Percentiles rank a stretch among this genome's conserved stretches.
Conservation (phyloP, 2,329 filamentous ascomycete genomes). For the Penicillium occitanis region DNA sequence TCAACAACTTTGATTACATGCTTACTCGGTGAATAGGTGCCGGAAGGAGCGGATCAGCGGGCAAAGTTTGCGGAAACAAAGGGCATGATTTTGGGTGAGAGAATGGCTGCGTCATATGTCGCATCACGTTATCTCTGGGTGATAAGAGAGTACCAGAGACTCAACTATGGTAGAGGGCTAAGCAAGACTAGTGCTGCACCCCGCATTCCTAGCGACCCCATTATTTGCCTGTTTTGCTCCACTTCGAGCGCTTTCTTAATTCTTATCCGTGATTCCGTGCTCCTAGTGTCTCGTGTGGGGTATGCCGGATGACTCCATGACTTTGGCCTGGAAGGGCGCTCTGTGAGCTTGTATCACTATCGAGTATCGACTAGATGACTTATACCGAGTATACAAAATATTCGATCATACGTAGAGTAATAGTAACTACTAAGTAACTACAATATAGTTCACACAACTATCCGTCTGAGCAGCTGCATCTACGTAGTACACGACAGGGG, state of each 20-base stretch:
- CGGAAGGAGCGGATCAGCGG: constrained; percentile 8
- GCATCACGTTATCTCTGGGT: constrained; percentile 15
- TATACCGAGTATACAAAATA: neutral
- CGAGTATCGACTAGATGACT: neutral
- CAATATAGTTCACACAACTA: neutral
- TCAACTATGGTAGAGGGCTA: neutral
- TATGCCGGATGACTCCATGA: constrained; percentile 12
- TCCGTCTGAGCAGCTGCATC: neutral
- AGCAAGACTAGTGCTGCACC: constrained; percentile 23
- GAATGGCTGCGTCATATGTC: constrained; percentile 21
- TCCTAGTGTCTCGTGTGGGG: constrained; percentile 11
- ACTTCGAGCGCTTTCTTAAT: constrained; percentile 12
- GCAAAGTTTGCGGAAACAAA: neutral
- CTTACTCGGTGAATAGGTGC: neutral
- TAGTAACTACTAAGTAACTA: neutral
- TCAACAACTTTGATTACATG: neutral
- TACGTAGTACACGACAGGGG: too few species aligned
- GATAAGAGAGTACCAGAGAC: neutral
- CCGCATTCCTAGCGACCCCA: constrained; percentile 22
- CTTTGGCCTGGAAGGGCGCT: neutral
- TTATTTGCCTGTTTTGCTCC: constrained; percentile 9
- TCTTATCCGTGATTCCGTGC: constrained; percentile 7
- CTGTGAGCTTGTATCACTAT: neutral
- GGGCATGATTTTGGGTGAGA: constrained; percentile 7
- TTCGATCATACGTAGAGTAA: neutral